Conservation (phyloP, 495 filamentous ascomycete species). For the Aspergillus sparsus region DNA sequence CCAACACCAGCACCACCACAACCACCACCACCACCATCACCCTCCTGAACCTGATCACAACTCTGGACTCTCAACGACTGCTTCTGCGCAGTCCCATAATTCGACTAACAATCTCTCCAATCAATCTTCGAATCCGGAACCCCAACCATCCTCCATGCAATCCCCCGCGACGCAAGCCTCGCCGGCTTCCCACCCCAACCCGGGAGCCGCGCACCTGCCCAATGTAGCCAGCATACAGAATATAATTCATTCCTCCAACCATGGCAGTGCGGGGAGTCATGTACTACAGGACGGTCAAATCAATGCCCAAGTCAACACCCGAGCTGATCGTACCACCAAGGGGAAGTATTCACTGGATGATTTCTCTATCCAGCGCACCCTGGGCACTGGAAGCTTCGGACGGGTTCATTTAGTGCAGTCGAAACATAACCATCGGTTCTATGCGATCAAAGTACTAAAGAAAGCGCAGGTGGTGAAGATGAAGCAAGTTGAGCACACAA, state of each 20-base stretch:
- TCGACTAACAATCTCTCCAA: slow-evolving; percentile 24
- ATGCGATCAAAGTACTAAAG: slow-evolving; percentile 97
- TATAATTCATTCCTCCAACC: slow-evolving; percentile 42
- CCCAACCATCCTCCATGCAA: slow-evolving; percentile 46
- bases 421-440: slow-evolving; percentile 94
- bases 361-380: slow-evolving; percentile 82
- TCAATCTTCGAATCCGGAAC: slow-evolving; percentile 26
- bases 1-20: slow-evolving; percentile 26
- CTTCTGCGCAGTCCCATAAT: slow-evolving; percentile 14
- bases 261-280: slow-evolving; percentile 15
- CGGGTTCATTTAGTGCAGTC: slow-evolving; percentile 95
- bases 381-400: slow-evolving; percentile 96
- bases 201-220: slow-evolving; percentile 29
- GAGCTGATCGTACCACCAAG: slow-evolving; percentile 72
- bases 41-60: slow-evolving; percentile 26
- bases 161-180: slow-evolving; percentile 36
- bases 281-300: slow-evolving; percentile 1
- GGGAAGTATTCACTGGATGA: slow-evolving; percentile 95
- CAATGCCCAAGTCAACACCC: slow-evolving; percentile 23
- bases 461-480: slow-evolving; percentile 99
- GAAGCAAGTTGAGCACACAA: slow-evolving; percentile 99
- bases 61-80: slow-evolving; percentile 8
- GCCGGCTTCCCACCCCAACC: slow-evolving; percentile 25
- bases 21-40: slow-evolving; percentile 21
- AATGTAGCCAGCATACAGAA: slow-evolving; percentile 51